A percentile compares a stretch with the other conserved stretches of the same genome.
These are phyloP conservation scores for Pelargonium australe DNA, from an alignment of 441 rosid species.

Conservation along the genomic window DNA sequence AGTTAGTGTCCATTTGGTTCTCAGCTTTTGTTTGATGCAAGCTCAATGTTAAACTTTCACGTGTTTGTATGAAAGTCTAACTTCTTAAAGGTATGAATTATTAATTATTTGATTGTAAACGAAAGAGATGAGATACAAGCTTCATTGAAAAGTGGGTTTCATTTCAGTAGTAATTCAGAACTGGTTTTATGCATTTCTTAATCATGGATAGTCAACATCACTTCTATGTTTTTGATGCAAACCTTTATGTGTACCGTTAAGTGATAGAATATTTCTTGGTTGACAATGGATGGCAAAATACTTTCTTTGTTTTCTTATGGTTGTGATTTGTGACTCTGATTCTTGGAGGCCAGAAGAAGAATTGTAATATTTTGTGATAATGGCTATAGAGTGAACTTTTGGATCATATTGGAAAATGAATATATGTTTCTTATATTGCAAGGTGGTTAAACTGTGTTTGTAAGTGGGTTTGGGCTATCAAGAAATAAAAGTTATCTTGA, in stretches of 20 bases:
- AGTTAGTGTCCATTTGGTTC: no score
- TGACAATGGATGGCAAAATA: neutral
- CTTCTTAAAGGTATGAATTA: no score
- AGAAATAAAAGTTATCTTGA: neutral
- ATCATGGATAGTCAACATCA: no score
- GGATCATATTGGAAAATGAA: neutral
- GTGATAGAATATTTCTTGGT: neutral
- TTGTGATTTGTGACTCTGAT: neutral
- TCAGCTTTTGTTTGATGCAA: no score
- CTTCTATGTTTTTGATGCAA: neutral
- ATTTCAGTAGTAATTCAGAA: no score
- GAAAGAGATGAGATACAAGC: no score
- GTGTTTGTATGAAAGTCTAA: no score
- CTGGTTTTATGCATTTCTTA: no score
- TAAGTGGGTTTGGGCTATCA: neutral
- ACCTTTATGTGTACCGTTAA: neutral
- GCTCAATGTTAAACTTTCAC: no score
- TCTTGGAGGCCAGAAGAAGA: neutral
- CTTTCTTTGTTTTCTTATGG: neutral
- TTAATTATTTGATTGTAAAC: no score
- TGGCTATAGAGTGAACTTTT: neutral
- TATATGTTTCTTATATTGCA: neutral
- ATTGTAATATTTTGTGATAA: neutral
- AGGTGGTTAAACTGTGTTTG: neutral
- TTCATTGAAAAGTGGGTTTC: no score